Base-by-base conservation (phyloP, 2,329 filamentous ascomycete species). In the Pseudogymnoascus sp. region DNA sequence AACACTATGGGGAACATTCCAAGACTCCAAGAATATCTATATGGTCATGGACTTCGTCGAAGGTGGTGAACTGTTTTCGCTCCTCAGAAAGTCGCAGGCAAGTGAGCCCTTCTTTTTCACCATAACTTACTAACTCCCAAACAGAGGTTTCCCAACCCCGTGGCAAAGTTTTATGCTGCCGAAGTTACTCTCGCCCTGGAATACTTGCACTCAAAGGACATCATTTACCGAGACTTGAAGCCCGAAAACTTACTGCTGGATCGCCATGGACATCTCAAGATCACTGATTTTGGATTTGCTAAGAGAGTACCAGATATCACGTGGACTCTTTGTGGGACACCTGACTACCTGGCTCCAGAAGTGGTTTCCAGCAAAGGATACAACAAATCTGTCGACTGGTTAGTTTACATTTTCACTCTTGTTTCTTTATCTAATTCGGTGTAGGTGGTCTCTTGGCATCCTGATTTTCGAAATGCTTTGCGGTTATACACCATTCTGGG, bases 31-130 rank as follows among this genome's bases (percentile, higher is more conserved):
- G 78, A 97, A 97, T 75, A 80, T 99, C 37, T 99, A 99, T 84
- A 99, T 99, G 95, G 95, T 99, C 72, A 99, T 99, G 95, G 95
- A 99, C 77, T 99, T 99, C 79, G 93, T 99, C 62, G 95, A 99
- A 77, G 95, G 95, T 69, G 95, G 95, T 72, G 95, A 99, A 81
- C 82, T 99, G 62, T 99, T 99, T 76, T 97, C 93, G 69, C 78
- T 99, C 71, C 80, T 99, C 71, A 85, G 95, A 71, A 97, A 99
- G 77, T 97, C 93, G 64, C 87, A 82, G 88, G 93, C 14, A 61
- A 53, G 40, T 61, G 21, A 49, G n/a, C n/a, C 53, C 25, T 23
- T 61, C 34, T n/a, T 25, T 12, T 60, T 3, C 8, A 18, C 3
- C 11, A 31, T 4, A 40, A 63, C 65, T 68, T 63, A 66, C 59